A percentile compares a stretch with the other conserved stretches of the same genome.
phyloP scores from a whole-genome alignment of 75 land plant genomes.

The Gnetum montanum region DNA sequence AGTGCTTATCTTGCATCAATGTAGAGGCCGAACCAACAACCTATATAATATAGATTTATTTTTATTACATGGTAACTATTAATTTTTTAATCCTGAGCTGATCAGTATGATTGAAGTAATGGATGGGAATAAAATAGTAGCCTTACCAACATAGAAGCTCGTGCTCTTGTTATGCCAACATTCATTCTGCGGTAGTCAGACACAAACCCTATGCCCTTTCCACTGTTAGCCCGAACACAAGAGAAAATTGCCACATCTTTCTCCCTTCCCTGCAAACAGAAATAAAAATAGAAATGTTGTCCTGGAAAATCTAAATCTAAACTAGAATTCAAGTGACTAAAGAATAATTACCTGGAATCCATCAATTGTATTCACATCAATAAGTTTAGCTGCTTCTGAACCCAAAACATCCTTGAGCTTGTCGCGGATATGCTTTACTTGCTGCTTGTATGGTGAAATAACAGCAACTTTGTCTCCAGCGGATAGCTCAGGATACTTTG shows the following conservation, averaged over 20 bases:
- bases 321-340: neutral
- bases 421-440: slow-evolving; percentile 66
- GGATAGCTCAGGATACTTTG: slow-evolving; percentile 51
- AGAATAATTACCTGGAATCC: slow-evolving; percentile 69
- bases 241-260: slow-evolving; percentile 92
- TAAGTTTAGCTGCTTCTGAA: slow-evolving; percentile 37
- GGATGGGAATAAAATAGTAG: neutral
- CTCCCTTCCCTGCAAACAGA: slow-evolving; percentile 68
- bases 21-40: slow-evolving; percentile 90
- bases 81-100: too few relatives aligned
- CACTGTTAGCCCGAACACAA: slow-evolving; percentile 75
- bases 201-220: slow-evolving; percentile 80
- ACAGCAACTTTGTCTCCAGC: slow-evolving; percentile 63
- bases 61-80: too few relatives aligned
- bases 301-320: neutral
- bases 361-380: slow-evolving; percentile 90
- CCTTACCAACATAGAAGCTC: slow-evolving; percentile 77
- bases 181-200: slow-evolving; percentile 93
- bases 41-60: slow-evolving; percentile 34
- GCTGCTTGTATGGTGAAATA: slow-evolving; percentile 85
- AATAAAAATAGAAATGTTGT: neutral
- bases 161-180: slow-evolving; percentile 92
- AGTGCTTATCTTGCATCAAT: slow-evolving; percentile 69
- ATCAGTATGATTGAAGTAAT: too few relatives aligned
- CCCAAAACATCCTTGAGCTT: slow-evolving; percentile 47